A percentile compares a stretch with the other conserved stretches of the same genome.
Evolutionary conservation across 495 filamentous ascomycete genomes (phyloP).

Genomic region (Neurospora terricola): DNA sequence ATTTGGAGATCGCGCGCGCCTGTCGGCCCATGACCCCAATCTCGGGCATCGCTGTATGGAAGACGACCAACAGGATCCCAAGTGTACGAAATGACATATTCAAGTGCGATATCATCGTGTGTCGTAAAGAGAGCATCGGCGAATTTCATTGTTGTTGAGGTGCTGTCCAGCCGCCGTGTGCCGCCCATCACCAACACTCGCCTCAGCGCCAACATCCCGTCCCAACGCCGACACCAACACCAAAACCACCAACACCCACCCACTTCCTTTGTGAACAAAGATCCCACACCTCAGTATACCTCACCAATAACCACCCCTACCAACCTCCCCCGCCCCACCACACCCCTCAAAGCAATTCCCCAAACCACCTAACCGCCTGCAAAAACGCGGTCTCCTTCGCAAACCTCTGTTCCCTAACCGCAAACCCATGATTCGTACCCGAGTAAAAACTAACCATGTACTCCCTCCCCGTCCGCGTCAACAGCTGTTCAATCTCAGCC

Average conservation of each 20-base stretch:
- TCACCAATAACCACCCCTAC: not conserved
- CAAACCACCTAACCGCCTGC: slow-evolving; percentile 67
- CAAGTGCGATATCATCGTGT: too few relatives aligned
- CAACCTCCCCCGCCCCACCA: too few relatives aligned
- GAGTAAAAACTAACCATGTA: slow-evolving; percentile 62
- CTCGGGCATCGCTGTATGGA: too few relatives aligned
- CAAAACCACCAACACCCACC: not conserved
- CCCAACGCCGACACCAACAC: not conserved
- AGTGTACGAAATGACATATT: too few relatives aligned
- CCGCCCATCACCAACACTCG: not conserved
- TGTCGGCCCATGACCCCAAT: too few relatives aligned
- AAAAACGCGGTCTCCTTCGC: slow-evolving; percentile 70
- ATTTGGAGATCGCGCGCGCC: too few relatives aligned
- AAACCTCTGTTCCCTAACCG: slow-evolving; percentile 51
- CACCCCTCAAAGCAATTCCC: slow-evolving; percentile 14
- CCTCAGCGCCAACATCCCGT: not conserved
- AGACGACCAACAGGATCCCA: too few relatives aligned
- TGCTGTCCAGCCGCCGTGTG: not conserved
- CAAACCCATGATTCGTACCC: slow-evolving; percentile 61
- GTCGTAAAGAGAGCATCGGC: not conserved
- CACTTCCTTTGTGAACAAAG: not conserved
- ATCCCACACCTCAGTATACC: not conserved
- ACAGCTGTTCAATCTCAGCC: slow-evolving; percentile 36
- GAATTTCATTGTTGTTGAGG: not conserved
- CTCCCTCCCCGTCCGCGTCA: slow-evolving; percentile 19